Evolutionary conservation across 2,329 filamentous ascomycete species (phyloP).

Genomic region (Cladophialophora psammophila): DNA sequence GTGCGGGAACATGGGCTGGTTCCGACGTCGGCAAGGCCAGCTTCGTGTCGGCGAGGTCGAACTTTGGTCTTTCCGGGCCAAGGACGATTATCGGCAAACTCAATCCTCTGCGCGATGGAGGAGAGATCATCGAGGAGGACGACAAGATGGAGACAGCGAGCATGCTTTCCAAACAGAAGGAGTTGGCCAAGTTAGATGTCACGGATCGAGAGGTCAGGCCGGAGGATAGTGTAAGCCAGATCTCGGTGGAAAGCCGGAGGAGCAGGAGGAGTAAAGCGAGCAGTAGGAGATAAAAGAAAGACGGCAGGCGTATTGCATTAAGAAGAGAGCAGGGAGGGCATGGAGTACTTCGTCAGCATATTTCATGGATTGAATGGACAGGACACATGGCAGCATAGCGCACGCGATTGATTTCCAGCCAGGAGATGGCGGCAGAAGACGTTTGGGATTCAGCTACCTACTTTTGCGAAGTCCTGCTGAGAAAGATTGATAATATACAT

Average conservation of each 20-base stretch:
- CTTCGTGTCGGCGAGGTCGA: conserved; percentile 30
- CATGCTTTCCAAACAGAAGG: conserved; percentile 38
- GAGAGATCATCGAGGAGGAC: conserved; percentile 12
- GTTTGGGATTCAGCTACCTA: not conserved
- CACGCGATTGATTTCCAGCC: not conserved
- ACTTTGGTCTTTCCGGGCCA: conserved; percentile 18
- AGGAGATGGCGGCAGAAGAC: not conserved
- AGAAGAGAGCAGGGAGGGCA: not conserved
- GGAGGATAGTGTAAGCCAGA: conserved; percentile 41
- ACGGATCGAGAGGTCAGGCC: conserved; percentile 37
- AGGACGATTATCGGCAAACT: conserved; percentile 38
- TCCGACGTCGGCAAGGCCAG: conserved; percentile 25
- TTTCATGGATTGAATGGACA: not conserved
- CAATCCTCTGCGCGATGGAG: conserved; percentile 20
- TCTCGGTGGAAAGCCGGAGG: conserved; percentile 29
- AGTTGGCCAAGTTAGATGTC: conserved; percentile 33
- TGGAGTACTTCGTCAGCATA: not conserved
- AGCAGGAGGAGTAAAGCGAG: conserved; percentile 27
- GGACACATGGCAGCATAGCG: not conserved
- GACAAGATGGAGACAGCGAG: conserved; percentile 28
- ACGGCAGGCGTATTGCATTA: not conserved
- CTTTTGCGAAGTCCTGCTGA: not conserved
- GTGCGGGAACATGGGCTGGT: conserved; percentile 39
- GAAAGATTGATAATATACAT: not conserved
- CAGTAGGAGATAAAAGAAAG: conserved; percentile 17